phyloP scores from a whole-genome alignment of 805 yeast genomes.

The Maudiozyma serrabonitensis region DNA sequence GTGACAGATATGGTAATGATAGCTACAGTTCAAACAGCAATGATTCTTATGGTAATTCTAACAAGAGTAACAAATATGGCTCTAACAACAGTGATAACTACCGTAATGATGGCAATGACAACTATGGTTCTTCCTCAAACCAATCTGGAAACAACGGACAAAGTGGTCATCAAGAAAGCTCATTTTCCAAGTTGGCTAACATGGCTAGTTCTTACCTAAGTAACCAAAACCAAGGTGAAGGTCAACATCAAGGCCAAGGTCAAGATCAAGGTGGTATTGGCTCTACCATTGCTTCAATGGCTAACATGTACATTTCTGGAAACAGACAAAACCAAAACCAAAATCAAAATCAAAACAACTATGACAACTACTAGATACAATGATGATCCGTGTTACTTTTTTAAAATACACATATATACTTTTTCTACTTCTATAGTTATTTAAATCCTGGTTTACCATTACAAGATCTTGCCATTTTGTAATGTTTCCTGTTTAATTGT shows the following conservation, averaged over 20 bases:
- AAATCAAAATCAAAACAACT: slow-evolving; percentile 4
- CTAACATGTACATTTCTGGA: slow-evolving; percentile 9
- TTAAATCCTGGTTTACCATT: too few species aligned
- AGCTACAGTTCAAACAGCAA: neutral
- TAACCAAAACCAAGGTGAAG: neutral
- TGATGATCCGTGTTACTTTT: too few species aligned
- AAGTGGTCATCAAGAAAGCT: neutral
- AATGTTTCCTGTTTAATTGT: too few species aligned
- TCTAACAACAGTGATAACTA: neutral
- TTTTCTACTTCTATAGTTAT: too few species aligned
- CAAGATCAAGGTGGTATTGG: slow-evolving; percentile 3
- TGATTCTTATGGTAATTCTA: neutral
- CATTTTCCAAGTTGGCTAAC: neutral
- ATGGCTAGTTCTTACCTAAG: slow-evolving; percentile 1
- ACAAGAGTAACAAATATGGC: neutral
- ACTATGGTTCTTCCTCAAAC: neutral
- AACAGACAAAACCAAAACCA: slow-evolving; percentile 5
- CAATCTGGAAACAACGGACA: neutral
- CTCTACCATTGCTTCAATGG: slow-evolving; percentile 16
- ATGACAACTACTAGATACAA: neutral
- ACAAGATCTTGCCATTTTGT: too few species aligned
- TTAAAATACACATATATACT: too few species aligned
- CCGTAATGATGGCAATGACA: neutral
- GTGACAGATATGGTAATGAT: neutral
- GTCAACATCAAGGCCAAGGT: slow-evolving; percentile 2